Evolutionary conservation across 495 filamentous ascomycete genomes (phyloP).

Genomic region (Penicillium fimorum): DNA sequence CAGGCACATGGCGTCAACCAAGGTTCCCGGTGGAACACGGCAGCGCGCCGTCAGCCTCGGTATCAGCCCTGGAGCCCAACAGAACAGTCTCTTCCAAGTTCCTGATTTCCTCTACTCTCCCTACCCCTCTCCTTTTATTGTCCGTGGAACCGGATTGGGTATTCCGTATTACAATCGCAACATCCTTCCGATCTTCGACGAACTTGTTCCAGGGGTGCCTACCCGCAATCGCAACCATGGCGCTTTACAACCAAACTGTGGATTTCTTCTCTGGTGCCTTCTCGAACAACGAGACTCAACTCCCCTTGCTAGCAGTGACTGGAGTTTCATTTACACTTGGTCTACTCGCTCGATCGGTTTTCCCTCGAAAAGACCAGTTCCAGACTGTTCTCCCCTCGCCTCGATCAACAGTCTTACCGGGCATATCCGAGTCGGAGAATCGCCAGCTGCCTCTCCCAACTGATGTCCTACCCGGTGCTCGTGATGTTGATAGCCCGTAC

Average conservation of each 20-base stretch:
- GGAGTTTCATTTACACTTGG: slow-evolving; percentile 43
- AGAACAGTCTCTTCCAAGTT: not conserved
- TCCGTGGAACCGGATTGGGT: not conserved
- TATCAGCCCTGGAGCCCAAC: not conserved
- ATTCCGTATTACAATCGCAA: not conserved
- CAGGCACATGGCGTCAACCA: slow-evolving; percentile 12
- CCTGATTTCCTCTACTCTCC: not conserved
- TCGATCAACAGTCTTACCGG: slow-evolving; percentile 41
- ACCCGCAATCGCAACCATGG: slow-evolving; percentile 25
- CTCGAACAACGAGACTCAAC: slow-evolving; percentile 37
- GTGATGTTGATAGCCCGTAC: slow-evolving; percentile 74
- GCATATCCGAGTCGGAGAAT: slow-evolving; percentile 47
- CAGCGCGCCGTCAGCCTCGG: slow-evolving; percentile 6
- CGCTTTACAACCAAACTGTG: slow-evolving; percentile 40
- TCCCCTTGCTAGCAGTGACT: slow-evolving; percentile 42
- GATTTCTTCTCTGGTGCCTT: slow-evolving; percentile 42
- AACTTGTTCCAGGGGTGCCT: slow-evolving; percentile 10
- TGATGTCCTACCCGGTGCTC: slow-evolving; percentile 68
- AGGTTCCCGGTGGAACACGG: not conserved
- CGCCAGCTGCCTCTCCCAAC: slow-evolving; percentile 66
- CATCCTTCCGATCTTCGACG: not conserved
- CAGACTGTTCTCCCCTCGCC: slow-evolving; percentile 47
- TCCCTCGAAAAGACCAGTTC: slow-evolving; percentile 17
- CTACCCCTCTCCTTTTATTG: too few species aligned
- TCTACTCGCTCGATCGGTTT: slow-evolving; percentile 39